Base-by-base conservation (phyloP, 2,329 filamentous ascomycete species). In the Ophiostoma sp. region DNA sequence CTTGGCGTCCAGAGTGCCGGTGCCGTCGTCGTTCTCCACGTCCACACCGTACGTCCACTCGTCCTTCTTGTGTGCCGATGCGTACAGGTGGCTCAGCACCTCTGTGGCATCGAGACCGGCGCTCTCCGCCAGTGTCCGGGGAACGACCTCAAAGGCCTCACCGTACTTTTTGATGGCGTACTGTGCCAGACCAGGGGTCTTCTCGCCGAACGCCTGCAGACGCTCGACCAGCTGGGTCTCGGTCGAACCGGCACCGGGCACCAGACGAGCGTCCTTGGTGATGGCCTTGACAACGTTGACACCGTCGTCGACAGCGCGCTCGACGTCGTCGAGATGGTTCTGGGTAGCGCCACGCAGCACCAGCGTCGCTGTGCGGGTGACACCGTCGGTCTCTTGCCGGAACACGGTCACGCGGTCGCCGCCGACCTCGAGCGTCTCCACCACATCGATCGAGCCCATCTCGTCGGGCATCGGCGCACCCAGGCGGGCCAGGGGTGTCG, bases 381-480 rank as follows among this genome's bases (percentile, higher is more conserved):
- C 89, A 19, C 66, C 66, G 79, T 97, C 94, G 80, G 94, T 91
- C 82, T 99, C 96, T 87, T 99, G 96, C 79, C 97, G 89, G 89
- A 99, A 99, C 74, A 99, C 95, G 57, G 96, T 99, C 74, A 99
- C 97, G 75, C 96, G 92, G 86, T 99, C 96, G 78, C 96, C 96
- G 76, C 96, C 96, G 81, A 99, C 98, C 84, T 99, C 96, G 61
- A 97, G 88, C 1, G 97, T 98, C 88, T 99, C 96, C 42, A 99
- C 96, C 73, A 99, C 83, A 81, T 99, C 96, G 76, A 99, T 90
- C 78, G 85, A 92, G 77, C 96, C 96, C 95, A 97, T 98, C 87
- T 99, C 96, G 78, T 99, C 96, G n/a, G 97, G 96, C 96, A 99
- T 99, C 61, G 96, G 96, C 19, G 97, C 96, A 76, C 96, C 96